Percentiles rank a stretch among this genome's conserved stretches.
phyloP scores from a whole-genome alignment of 1,284 basidiomycete species.

The Takashimella tepidaria region DNA sequence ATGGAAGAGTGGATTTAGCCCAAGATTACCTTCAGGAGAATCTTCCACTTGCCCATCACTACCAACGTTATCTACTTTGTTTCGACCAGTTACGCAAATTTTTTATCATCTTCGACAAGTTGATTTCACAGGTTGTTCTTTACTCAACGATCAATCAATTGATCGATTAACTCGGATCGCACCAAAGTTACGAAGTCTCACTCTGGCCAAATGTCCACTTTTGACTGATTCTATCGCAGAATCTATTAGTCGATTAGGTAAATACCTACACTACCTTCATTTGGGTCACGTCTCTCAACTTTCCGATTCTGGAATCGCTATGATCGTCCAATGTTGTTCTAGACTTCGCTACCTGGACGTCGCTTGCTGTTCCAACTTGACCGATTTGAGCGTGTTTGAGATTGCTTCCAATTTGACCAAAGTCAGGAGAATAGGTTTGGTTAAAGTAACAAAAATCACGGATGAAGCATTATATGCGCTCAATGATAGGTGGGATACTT shows the following conservation, averaged over 20 bases:
- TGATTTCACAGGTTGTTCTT: conserved; percentile 79
- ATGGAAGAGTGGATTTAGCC: too few species aligned
- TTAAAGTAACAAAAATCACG: conserved; percentile 85
- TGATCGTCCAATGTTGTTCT: conserved; percentile 80
- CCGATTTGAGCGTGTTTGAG: conserved; percentile 91
- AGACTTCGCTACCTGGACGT: conserved; percentile 95
- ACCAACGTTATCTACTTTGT: background rate
- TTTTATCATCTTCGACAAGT: conserved; percentile 83
- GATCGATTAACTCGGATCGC: conserved; percentile 84
- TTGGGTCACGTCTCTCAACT: conserved; percentile 72
- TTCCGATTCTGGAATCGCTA: conserved; percentile 76
- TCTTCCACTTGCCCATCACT: background rate
- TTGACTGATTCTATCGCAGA: conserved; percentile 83
- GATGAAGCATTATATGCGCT: conserved; percentile 88
- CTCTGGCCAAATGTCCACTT: conserved; percentile 81
- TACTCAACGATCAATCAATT: conserved; percentile 80
- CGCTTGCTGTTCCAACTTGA: conserved; percentile 83
- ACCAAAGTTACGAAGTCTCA: conserved; percentile 85
- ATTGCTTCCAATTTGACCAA: conserved; percentile 77
- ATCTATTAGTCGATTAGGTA: conserved; percentile 79
- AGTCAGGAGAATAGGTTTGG: conserved; percentile 88
- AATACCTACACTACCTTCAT: conserved; percentile 91
- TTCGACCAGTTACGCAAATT: conserved; percentile 19
- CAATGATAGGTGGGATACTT: conserved; percentile 63
- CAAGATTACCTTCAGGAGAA: too few species aligned